Conservation (phyloP, 768 basidiomycete genomes). For the Mrakia gelida region DNA sequence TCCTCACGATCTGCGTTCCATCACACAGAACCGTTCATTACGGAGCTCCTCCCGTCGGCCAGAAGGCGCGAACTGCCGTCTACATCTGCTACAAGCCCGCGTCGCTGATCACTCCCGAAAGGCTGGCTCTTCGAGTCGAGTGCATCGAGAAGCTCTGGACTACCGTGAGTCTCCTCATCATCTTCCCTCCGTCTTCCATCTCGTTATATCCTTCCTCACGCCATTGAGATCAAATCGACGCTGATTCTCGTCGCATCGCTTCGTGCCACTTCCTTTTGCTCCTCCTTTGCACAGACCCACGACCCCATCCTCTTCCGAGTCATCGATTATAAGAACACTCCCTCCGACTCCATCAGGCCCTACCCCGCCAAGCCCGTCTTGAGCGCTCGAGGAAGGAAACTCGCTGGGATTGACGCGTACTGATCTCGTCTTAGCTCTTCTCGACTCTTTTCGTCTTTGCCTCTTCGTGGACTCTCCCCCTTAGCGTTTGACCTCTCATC, state of each 20-base stretch:
- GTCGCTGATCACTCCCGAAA: conserved; percentile 2
- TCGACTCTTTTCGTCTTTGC: no score
- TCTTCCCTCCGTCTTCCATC: no score
- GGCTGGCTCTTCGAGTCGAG: not conserved
- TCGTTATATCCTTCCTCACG: no score
- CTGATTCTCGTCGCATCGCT: no score
- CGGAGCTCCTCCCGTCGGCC: not conserved
- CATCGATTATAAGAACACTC: not conserved
- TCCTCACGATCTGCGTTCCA: not conserved
- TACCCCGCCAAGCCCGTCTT: not conserved
- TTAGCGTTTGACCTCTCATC: no score
- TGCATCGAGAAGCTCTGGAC: conserved; percentile 9
- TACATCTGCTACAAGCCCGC: conserved; percentile 31
- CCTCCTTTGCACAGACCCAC: conserved; percentile 3
- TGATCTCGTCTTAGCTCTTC: not conserved
- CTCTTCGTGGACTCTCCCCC: no score
- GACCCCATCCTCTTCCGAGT: conserved; percentile 17
- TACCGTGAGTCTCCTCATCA: not conserved
- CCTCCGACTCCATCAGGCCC: not conserved
- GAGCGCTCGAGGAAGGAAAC: not conserved
- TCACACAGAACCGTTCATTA: not conserved
- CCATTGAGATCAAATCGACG: no score
- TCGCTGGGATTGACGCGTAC: not conserved
- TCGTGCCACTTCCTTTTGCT: no score
- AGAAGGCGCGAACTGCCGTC: not conserved